Base-by-base conservation (phyloP, 2,329 filamentous ascomycete genomes). In the Stemphylium beticola region DNA sequence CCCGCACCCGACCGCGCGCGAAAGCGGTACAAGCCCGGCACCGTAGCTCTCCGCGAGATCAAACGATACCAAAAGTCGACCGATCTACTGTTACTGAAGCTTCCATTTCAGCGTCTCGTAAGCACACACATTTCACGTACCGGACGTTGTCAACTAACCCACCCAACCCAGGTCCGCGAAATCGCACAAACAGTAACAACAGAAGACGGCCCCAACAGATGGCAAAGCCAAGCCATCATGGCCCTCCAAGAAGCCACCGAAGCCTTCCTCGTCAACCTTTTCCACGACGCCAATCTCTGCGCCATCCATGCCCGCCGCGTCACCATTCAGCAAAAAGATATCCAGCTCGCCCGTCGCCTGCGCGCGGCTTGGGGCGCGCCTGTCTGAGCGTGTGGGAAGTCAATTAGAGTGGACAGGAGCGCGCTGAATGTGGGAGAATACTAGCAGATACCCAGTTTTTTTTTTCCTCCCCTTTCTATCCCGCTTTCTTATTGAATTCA, bases 251-350 rank as follows among this genome's bases (percentile, higher is more conserved):
- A 99, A 85, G 96, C 95, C 50, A 93, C 96, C 66, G 95, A 99
- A 85, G 96, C 95, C 2, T 98, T 97, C 83, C 90, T 99, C 73
- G 93, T 98, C 80, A 96, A 93, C 39, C 89, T 98, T 65, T 98
- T 98, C 73, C 93, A 98, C 81, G 93, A 98, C 78, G 97, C 93
- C 82, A 98, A 98, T 84, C 83, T 96, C 48, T 98, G 93, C 82
- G 93, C 95, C 75, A 96, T 98, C 79, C 95, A 98, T 82, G 93
- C 95, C 81, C 98, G 98, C 88, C 92, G 95, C 83, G 95, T 98
- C 76, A 98, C 93, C 75, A 98, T 98, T 81, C 93, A 93, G 81
- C 88, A 88, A 76, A 97, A 97, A 85, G 93, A 97, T 73, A 97
- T 98, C 77, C 93, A 98, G 82, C 87, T 98, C 45, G 93, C 93